Conservation (phyloP, 1,284 basidiomycete species). For the Boletus sp. region DNA sequence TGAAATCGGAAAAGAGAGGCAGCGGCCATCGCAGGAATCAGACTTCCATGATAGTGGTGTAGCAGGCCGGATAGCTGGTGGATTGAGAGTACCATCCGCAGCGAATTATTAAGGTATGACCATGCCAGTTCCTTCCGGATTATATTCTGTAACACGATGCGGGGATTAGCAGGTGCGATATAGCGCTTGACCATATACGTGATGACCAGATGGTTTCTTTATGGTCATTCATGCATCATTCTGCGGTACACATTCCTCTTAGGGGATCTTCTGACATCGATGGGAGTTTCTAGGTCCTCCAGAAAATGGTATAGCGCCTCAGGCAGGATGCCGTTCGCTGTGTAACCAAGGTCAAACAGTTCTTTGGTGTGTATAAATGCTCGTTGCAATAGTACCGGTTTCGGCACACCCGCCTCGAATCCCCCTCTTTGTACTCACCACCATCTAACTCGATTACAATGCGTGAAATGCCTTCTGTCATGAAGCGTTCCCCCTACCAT, state of each 20-base stretch:
- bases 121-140: too few species aligned
- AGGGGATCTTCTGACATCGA: background rate
- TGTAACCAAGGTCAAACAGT: background rate
- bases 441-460: background rate
- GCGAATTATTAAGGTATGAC: too few species aligned
- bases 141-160: too few species aligned
- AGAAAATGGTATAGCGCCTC: background rate
- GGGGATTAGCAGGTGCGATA: too few species aligned
- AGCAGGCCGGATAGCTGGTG: too few species aligned
- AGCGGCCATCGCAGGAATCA: too few species aligned
- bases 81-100: too few species aligned
- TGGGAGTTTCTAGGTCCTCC: background rate
- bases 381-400: background rate
- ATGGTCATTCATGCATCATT: background rate
- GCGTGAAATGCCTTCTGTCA: background rate
- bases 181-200: too few species aligned
- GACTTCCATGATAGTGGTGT: too few species aligned
- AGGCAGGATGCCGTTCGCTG: background rate
- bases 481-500: conserved; percentile 5
- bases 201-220: background rate
- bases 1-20: too few species aligned
- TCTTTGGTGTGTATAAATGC: background rate
- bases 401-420: background rate
- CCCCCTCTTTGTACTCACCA: background rate
- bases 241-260: background rate